Conservation (phyloP, 2,329 filamentous ascomycete species). For the Pseudocercospora fuligena region DNA sequence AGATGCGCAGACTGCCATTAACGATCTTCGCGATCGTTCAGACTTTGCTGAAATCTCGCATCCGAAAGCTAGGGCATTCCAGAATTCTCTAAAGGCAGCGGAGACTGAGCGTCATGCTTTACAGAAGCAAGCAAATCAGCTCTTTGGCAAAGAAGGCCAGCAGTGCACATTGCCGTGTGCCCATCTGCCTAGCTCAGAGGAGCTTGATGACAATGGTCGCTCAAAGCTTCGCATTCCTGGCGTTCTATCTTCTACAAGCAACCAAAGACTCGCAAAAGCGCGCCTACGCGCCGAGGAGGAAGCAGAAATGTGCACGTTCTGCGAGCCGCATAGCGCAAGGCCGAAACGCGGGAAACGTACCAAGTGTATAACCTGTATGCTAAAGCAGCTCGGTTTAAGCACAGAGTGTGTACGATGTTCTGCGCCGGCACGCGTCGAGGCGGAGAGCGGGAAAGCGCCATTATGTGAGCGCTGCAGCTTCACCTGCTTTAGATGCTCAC, state of each 20-base stretch:
- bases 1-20: conserved; percentile 17
- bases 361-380: conserved; percentile 20
- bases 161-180: conserved; percentile 40
- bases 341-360: conserved; percentile 10
- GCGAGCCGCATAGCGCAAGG: neutral
- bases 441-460: conserved; percentile 10
- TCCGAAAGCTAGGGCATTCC: conserved; percentile 36
- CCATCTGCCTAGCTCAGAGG: conserved; percentile 42
- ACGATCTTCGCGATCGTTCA: conserved; percentile 23
- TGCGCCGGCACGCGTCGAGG: conserved; percentile 23
- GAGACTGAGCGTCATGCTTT: conserved; percentile 36
- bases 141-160: conserved; percentile 6
- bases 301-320: conserved; percentile 8
- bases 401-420: conserved; percentile 24
- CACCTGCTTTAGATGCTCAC: conserved; percentile 49
- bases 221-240: conserved; percentile 50
- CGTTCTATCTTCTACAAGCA: conserved; percentile 32
- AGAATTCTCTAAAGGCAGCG: conserved; percentile 34
- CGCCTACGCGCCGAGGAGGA: conserved; percentile 9
- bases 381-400: conserved; percentile 22
- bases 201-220: conserved; percentile 44
- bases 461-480: conserved; percentile 51
- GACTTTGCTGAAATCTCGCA: conserved; percentile 8
- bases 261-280: neutral
- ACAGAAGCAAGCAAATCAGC: neutral